phyloP scores from a whole-genome alignment of 495 filamentous ascomycete species.

The Penicillium macrosclerotiorum region DNA sequence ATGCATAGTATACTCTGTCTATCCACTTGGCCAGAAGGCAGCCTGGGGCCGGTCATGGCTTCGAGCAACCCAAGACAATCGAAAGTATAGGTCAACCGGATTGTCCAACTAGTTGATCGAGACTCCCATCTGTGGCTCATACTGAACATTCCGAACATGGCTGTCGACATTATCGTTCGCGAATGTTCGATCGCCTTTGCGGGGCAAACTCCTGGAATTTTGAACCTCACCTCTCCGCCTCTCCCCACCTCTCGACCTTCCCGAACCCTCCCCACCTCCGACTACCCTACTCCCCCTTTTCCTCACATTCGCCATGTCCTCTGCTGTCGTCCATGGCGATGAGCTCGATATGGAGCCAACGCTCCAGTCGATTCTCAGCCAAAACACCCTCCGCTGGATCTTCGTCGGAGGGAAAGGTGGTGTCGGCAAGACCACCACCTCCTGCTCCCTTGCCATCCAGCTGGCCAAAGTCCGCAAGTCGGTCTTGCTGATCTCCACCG shows the following conservation, averaged over 20 bases:
- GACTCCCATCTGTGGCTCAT: no score
- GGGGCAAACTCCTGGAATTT: constrained; percentile 31
- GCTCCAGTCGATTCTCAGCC: constrained; percentile 90
- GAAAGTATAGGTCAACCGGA: no score
- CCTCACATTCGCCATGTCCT: constrained; percentile 45
- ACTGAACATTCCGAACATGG: background rate
- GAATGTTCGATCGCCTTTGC: constrained; percentile 39
- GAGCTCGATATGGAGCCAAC: constrained; percentile 86
- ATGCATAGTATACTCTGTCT: no score
- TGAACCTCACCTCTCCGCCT: constrained; percentile 15
- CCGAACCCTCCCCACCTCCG: background rate
- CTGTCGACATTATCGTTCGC: constrained; percentile 21
- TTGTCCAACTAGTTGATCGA: no score
- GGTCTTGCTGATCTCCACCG: constrained; percentile 95
- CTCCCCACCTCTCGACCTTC: constrained; percentile 5
- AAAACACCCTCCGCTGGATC: constrained; percentile 95
- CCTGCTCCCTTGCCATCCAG: constrained; percentile 96
- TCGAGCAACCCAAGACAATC: no score
- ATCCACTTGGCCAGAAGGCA: no score
- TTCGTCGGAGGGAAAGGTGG: constrained; percentile 99
- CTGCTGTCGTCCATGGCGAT: constrained; percentile 61
- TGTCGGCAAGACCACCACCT: constrained; percentile 99
- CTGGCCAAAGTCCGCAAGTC: constrained; percentile 94
- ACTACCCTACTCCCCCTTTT: background rate
- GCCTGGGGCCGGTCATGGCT: no score